These are phyloP conservation scores for Bifiguratus adelaidae DNA, from an alignment of 192 early-diverging fungal species.

Conservation along the genomic window DNA sequence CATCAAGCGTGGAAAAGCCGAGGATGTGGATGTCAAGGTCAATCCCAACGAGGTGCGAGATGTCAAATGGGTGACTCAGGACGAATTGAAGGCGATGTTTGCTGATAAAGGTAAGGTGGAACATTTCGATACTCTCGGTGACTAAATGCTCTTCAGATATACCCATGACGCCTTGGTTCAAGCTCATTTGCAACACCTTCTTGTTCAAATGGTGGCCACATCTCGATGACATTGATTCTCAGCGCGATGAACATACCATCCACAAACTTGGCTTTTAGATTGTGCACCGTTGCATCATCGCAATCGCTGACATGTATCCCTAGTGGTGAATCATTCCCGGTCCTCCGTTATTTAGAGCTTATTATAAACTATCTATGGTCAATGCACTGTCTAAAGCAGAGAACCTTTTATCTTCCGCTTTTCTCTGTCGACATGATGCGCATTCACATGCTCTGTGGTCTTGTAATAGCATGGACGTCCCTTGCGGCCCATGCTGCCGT, in stretches of 20 bases:
- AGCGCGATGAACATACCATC: slow-evolving; percentile 56
- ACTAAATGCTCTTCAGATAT: slow-evolving; percentile 23
- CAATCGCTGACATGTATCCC: too few species aligned
- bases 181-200: slow-evolving; percentile 83
- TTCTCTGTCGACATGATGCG: too few species aligned
- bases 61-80: slow-evolving; percentile 69
- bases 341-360: too few species aligned
- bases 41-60: slow-evolving; percentile 89
- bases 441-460: too few species aligned
- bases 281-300: too few species aligned
- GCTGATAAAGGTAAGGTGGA: slow-evolving; percentile 39
- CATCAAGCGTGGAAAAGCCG: too few species aligned
- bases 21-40: slow-evolving; percentile 58
- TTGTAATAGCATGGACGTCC: too few species aligned
- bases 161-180: slow-evolving; percentile 93
- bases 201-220: slow-evolving; percentile 96
- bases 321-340: too few species aligned
- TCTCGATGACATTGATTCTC: slow-evolving; percentile 52
- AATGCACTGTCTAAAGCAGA: too few species aligned
- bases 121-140: slow-evolving; percentile 8
- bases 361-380: too few species aligned
- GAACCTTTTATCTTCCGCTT: too few species aligned
- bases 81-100: slow-evolving; percentile 73
- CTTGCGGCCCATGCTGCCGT: too few species aligned
- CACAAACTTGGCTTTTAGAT: slow-evolving; percentile 46